phyloP scores from a whole-genome alignment of 73 alveolate species.

The Paramecium primaurelia region DNA sequence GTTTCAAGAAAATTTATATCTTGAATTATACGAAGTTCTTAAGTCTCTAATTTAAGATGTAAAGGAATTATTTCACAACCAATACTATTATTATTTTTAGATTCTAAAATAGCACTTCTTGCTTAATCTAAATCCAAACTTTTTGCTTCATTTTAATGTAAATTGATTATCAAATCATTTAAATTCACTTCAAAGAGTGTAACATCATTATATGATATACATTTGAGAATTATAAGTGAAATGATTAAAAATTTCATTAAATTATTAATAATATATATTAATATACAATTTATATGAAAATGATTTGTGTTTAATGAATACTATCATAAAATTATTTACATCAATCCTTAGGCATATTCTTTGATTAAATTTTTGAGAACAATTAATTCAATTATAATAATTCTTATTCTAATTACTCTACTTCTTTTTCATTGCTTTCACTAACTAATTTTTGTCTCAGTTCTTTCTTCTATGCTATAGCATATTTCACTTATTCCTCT shows the following conservation, averaged over 20 bases:
- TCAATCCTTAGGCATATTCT: neutral
- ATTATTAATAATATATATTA: neutral
- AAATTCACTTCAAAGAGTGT: neutral
- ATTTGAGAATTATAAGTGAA: neutral
- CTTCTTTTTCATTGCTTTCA: slow-evolving; percentile 20
- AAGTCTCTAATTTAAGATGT: neutral
- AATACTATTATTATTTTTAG: neutral
- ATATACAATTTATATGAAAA: neutral
- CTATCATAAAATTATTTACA: neutral
- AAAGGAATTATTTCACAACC: neutral
- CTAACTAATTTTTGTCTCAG: neutral
- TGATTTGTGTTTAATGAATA: neutral
- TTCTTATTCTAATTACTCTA: neutral
- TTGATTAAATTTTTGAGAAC: neutral
- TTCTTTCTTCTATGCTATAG: neutral
- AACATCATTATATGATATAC: neutral
- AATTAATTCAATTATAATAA: neutral
- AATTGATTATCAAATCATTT: neutral
- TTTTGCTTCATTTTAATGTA: neutral
- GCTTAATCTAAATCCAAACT: neutral
- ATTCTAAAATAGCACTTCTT: neutral
- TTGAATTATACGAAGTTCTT: neutral
- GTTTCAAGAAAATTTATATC: neutral
- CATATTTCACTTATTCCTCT: neutral
- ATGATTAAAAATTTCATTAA: neutral